phyloP scores from a whole-genome alignment of 2,329 filamentous ascomycete genomes.

The Aureobasidium sp. region DNA sequence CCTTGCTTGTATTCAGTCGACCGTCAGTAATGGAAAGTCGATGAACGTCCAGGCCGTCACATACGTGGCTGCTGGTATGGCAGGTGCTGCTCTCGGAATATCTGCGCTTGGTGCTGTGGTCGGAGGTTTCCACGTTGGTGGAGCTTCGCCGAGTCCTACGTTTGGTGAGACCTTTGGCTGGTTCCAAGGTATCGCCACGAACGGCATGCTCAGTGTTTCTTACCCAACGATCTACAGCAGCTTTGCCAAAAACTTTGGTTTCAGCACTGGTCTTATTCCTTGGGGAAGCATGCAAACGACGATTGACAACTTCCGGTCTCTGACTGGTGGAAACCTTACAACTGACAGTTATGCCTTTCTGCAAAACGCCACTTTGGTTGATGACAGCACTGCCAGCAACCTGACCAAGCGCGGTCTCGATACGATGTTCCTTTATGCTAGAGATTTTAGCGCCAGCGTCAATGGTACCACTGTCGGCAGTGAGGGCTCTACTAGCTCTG shows the following conservation, averaged over 20 bases:
- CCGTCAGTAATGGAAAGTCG: slow-evolving; percentile 82
- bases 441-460: slow-evolving; percentile 33
- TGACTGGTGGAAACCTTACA: slow-evolving; percentile 81
- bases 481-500: slow-evolving; percentile 15
- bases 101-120: slow-evolving; percentile 66
- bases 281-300: slow-evolving; percentile 72
- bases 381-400: slow-evolving; percentile 28
- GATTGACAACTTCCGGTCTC: slow-evolving; percentile 75
- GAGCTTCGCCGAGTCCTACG: slow-evolving; percentile 65
- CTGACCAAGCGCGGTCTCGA: slow-evolving; percentile 16
- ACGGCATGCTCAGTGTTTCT: slow-evolving; percentile 88
- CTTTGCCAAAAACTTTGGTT: slow-evolving; percentile 89
- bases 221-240: slow-evolving; percentile 83
- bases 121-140: slow-evolving; percentile 45
- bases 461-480: slow-evolving; percentile 32
- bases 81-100: slow-evolving; percentile 71
- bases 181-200: slow-evolving; percentile 92
- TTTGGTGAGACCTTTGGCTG: slow-evolving; percentile 80
- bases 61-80: slow-evolving; percentile 76
- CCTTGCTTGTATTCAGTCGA: slow-evolving; percentile 76
- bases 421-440: slow-evolving; percentile 21
- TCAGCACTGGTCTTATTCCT: slow-evolving; percentile 76
- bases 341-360: slow-evolving; percentile 69
- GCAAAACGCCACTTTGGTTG: slow-evolving; percentile 65
- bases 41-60: slow-evolving; percentile 67